phyloP scores from a whole-genome alignment of 2,329 filamentous ascomycete genomes.

The Gliomastix tumulicola region DNA sequence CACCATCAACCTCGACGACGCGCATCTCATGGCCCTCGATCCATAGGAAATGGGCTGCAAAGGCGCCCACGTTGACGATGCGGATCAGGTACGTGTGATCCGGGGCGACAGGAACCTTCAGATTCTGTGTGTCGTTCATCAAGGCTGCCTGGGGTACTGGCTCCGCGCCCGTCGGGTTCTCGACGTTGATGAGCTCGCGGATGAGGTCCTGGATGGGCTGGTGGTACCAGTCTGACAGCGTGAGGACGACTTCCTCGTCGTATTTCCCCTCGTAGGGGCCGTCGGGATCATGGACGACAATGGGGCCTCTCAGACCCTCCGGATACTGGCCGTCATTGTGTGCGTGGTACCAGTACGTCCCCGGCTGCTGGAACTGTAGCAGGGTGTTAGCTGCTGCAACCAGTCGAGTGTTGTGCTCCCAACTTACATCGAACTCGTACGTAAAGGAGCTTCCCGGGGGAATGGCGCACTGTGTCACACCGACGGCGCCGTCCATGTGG shows the following conservation, averaged over 20 bases:
- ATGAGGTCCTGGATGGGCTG: constrained; percentile 42
- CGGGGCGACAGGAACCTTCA: constrained; percentile 52
- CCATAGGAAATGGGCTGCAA: constrained; percentile 60
- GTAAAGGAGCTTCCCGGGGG: constrained; percentile 36
- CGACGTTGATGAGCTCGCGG: constrained; percentile 40
- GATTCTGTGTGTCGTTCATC: constrained; percentile 62
- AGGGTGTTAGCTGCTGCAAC: constrained; percentile 19
- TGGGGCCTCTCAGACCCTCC: constrained; percentile 52
- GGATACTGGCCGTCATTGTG: constrained; percentile 49
- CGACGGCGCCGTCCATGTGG: constrained; percentile 50
- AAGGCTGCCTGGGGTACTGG: constrained; percentile 63
- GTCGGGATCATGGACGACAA: constrained; percentile 36
- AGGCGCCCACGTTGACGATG: constrained; percentile 67
- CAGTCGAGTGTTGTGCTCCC: constrained; percentile 54
- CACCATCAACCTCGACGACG: constrained; percentile 67
- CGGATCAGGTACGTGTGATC: constrained; percentile 68
- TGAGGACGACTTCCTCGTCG: constrained; percentile 58
- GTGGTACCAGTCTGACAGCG: constrained; percentile 67
- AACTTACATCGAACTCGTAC: constrained; percentile 41
- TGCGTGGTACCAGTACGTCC: constrained; percentile 56
- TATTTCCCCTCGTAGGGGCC: constrained; percentile 50
- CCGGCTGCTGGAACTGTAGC: constrained; percentile 40
- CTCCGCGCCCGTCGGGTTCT: constrained; percentile 51
- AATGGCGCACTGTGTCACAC: constrained; percentile 47
- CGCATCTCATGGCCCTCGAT: constrained; percentile 61